Evolutionary conservation across 371 early-diverging fungal species (phyloP), one percentile per base, ranked within the genome.

Genomic region (Apophysomyces elegans): DNA sequence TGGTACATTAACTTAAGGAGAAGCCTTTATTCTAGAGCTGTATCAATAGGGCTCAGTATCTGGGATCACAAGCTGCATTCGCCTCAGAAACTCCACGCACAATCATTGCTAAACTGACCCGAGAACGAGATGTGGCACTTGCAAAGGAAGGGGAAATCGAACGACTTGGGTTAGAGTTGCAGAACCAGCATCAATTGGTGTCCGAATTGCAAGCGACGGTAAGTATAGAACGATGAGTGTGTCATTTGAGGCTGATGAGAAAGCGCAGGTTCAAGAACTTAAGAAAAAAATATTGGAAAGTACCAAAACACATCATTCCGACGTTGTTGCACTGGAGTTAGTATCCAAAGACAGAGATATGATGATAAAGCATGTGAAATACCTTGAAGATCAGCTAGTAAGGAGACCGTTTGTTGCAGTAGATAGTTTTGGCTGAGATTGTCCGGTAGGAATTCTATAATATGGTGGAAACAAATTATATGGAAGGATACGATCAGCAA

Each of bases 401-500:
- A 63, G 72, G 32, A 26, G 32, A 26, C 32, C 32, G 32, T 2
- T 26, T 26, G 32, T 26, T 63, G 43, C 47, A 37, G 37, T 37
- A 58, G 36, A 18, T 36, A 9, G 21, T 6, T 44, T 8, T 7
- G 26, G 16, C 26, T 56, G 7, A 12, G 4, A 39, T 56, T 13
- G 56, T 62, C 16, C n/a, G 11, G 5, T 64, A 87, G 85, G 81
- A 80, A 66, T 83, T 88, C 8, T 91, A 89, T 63, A 90, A 90
- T 59, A 62, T 77, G 0, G 91, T 91, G 50, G 89, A 89, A 65
- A 72, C 68, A 3, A 69, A 68, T n/a, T 65, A 80, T 58, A 74
- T 79, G 70, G 83, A 78, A 9, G 76, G 74, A 13, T 87, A 85
- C 45, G 89, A 90, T 61, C 62, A 54, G 12, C 83, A 76, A 44